These are phyloP conservation scores for Prunus yedoensis DNA, from an alignment of 331 rosid species.

Conservation along the genomic window DNA sequence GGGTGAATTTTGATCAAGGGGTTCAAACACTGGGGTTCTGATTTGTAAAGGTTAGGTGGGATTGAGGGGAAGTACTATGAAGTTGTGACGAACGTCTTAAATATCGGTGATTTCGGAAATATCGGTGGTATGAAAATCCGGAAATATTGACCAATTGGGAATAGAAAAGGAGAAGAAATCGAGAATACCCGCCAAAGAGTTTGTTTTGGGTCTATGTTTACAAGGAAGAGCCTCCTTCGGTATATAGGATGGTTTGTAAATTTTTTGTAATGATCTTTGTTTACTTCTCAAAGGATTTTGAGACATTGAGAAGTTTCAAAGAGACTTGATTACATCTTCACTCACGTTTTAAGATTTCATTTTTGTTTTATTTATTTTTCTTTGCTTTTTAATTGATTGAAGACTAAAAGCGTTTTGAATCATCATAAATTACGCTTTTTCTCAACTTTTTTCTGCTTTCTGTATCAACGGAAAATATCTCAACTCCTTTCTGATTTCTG, in stretches of 20 bases:
- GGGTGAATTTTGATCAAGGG: neutral
- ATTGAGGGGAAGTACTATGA: neutral
- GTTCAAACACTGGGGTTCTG: neutral
- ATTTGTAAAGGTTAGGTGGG: conserved; percentile 13
- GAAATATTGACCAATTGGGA: neutral
- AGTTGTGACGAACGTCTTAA: neutral
- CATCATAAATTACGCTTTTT: too few relatives aligned
- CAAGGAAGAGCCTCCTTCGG: conserved; percentile 2
- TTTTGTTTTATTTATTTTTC: too few relatives aligned
- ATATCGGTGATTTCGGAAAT: too few relatives aligned
- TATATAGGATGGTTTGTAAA: conserved; percentile 14
- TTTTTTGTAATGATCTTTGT: conserved; percentile 21
- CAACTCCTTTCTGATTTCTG: too few relatives aligned
- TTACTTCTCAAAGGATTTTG: neutral
- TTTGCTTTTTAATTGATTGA: too few relatives aligned
- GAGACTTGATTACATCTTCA: neutral
- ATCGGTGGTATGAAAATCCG: accelerated
- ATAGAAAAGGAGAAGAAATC: neutral
- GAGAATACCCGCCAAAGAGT: neutral
- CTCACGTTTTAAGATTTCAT: neutral
- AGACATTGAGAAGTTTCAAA: conserved; percentile 11
- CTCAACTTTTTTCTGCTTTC: too few relatives aligned
- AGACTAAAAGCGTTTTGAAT: too few relatives aligned
- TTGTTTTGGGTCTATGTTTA: conserved; percentile 15
- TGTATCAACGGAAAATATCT: too few relatives aligned